A percentile compares a stretch with the other conserved stretches of the same genome.
phyloP scores from a whole-genome alignment of 2,329 filamentous ascomycete species.

The Coniochaeta prunicola region DNA sequence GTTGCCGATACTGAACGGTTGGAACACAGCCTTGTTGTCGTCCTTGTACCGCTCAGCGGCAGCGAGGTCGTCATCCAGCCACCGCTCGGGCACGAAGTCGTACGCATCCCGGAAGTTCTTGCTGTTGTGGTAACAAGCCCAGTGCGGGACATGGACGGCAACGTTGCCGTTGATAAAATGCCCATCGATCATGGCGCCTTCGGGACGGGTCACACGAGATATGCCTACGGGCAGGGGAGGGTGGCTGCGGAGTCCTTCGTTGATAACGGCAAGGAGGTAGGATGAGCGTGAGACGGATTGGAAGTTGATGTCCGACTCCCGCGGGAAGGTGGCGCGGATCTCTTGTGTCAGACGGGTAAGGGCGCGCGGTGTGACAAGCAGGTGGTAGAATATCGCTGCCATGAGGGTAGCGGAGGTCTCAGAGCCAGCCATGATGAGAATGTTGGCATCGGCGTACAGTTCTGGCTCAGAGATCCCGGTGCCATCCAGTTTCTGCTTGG shows the following conservation, averaged over 20 bases:
- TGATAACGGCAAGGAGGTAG: conserved; percentile 22
- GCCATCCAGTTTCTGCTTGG: background rate
- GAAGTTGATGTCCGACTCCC: conserved; percentile 12
- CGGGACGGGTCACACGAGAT: conserved; percentile 14
- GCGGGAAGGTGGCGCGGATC: conserved; percentile 8
- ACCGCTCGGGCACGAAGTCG: conserved; percentile 22
- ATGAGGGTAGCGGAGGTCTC: conserved; percentile 11
- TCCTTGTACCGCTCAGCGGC: background rate
- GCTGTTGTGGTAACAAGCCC: conserved; percentile 13
- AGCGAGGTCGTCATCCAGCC: conserved; percentile 15
- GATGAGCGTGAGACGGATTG: conserved; percentile 13
- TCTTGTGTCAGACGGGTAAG: conserved; percentile 8
- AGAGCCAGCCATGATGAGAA: conserved; percentile 6
- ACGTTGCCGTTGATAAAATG: conserved; percentile 21
- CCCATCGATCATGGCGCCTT: conserved; percentile 15
- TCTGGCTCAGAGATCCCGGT: background rate
- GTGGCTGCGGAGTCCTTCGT: conserved; percentile 19
- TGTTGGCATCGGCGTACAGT: background rate
- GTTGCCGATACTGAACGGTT: conserved; percentile 5
- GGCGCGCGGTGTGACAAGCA: conserved; percentile 10
- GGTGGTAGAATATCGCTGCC: conserved; percentile 7
- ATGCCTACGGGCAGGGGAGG: conserved; percentile 10
- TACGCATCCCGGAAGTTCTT: conserved; percentile 17
- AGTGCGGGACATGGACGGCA: conserved; percentile 27
- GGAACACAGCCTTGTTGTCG: conserved; percentile 6